Evolutionary conservation across 805 yeast species (phyloP), one percentile per base, ranked within the genome.

Genomic region (Nakazawaea anatomiae): DNA sequence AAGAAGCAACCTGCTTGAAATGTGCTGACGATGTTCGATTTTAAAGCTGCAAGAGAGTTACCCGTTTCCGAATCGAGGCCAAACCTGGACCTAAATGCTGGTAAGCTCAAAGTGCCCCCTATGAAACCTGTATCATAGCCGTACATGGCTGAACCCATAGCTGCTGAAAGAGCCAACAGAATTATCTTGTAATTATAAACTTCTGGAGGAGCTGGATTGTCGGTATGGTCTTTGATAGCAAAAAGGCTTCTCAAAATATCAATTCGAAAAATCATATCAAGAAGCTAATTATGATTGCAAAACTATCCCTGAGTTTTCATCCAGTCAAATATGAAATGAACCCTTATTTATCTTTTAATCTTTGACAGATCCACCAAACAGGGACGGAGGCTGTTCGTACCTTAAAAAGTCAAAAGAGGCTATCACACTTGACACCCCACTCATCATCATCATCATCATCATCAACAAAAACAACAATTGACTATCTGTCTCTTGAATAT

Each of bases 91-190:
- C 65, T 58, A 59, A 79, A 79, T 4, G 79, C 71, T 6, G 60
- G 63, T 44, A 78, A 62, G 1, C 76, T 61, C 14, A 76, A 71
- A 4, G 80, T 73, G 11, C 79, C 76, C 9, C 82, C 83, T 44
- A 77, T 75, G 60, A 76, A 77, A 4, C 81, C 81, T 39, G 80
- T 73, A 57, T 78, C 83, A 59, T 78, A 78, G 10, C 83, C 83
- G 50, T 77, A 75, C 53, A 75, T 70, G 31, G 74, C 65, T 10
- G 82, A 78, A 8, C 77, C 81, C 42, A 73, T 65, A 2, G 77
- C 72, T 6, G 79, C 77, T 11, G 75, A 66, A 32, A 75, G 55
- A 18, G 80, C 77, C 48, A 72, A 63, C 28, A 67, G 51, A 39
- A 70, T 70, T 42, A 78, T 63, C 35, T 72, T 65, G 62, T 60